Evolutionary conservation across 768 basidiomycete genomes (phyloP).

Genomic region (Russula ochroleuca): DNA sequence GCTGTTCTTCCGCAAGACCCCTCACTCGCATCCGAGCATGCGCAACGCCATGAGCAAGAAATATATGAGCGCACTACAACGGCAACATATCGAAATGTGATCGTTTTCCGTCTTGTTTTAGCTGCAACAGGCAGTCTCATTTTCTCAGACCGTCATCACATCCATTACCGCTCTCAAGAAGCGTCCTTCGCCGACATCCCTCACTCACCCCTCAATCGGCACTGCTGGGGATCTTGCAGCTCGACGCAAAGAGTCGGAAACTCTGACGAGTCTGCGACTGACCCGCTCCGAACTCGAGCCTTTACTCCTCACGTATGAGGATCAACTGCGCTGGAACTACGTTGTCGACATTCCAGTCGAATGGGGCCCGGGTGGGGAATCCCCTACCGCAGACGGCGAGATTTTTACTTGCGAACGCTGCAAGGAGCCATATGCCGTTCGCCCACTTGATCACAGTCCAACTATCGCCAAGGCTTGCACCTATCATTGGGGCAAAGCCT

Average conservation of each 20-base stretch:
- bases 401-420: conserved; percentile 78
- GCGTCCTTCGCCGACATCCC: conserved; percentile 51
- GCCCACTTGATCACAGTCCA: conserved; percentile 29
- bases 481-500: conserved; percentile 79
- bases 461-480: conserved; percentile 61
- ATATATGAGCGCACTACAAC: conserved; percentile 72
- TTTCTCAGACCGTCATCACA: conserved; percentile 46
- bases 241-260: conserved; percentile 40
- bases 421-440: conserved; percentile 57
- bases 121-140: conserved; percentile 16
- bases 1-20: conserved; percentile 50
- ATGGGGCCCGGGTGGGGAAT: conserved; percentile 54
- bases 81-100: conserved; percentile 77
- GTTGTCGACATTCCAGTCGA: conserved; percentile 57
- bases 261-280: conserved; percentile 45
- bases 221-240: conserved; percentile 60
- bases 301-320: conserved; percentile 53
- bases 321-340: conserved; percentile 66
- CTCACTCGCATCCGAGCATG: conserved; percentile 67
- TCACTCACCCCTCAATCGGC: conserved; percentile 69
- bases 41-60: conserved; percentile 76
- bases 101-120: conserved; percentile 25
- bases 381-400: conserved; percentile 59
- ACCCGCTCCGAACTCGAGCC: conserved; percentile 51
- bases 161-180: conserved; percentile 50